Conservation (phyloP, 2,329 filamentous ascomycete species). For the Aureobasidium sp. region DNA sequence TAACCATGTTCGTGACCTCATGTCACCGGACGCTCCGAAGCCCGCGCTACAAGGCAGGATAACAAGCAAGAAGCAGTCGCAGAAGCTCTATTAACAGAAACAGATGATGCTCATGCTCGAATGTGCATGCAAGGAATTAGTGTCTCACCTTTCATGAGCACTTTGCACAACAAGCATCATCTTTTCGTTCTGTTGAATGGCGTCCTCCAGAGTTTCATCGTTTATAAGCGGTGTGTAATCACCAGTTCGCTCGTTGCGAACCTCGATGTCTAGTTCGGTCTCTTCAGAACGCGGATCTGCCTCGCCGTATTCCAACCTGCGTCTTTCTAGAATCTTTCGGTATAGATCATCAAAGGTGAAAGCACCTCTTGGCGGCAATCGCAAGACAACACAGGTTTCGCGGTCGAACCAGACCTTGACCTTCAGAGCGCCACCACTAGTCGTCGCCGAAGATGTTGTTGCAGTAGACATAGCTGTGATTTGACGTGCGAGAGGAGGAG, state of each 20-base stretch:
- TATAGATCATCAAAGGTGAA: conserved; percentile 70
- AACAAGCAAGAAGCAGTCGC: not conserved
- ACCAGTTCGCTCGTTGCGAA: conserved; percentile 3
- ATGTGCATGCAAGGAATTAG: not conserved
- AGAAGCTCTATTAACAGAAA: not conserved
- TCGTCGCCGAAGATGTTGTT: conserved; percentile 24
- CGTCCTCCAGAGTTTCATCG: conserved; percentile 1
- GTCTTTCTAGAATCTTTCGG: conserved; percentile 74
- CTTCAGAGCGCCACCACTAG: conserved; percentile 50
- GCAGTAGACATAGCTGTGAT: conserved; percentile 14
- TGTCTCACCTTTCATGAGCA: not conserved
- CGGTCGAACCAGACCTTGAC: conserved; percentile 87
- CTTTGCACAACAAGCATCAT: conserved; percentile 6
- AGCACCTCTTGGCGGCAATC: conserved; percentile 61
- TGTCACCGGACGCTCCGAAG: not conserved
- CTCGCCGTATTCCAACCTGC: conserved; percentile 53
- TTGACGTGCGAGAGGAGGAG: conserved; percentile 13
- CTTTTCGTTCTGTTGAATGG: conserved; percentile 7
- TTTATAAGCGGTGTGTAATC: not conserved
- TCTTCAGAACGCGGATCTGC: not conserved
- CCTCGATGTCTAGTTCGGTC: conserved; percentile 2
- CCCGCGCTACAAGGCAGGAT: not conserved
- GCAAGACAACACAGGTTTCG: conserved; percentile 83
- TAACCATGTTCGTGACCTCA: not conserved
- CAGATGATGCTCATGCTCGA: not conserved